phyloP scores from a whole-genome alignment of 2,329 filamentous ascomycete genomes.

The Colletotrichum tofieldiae region DNA sequence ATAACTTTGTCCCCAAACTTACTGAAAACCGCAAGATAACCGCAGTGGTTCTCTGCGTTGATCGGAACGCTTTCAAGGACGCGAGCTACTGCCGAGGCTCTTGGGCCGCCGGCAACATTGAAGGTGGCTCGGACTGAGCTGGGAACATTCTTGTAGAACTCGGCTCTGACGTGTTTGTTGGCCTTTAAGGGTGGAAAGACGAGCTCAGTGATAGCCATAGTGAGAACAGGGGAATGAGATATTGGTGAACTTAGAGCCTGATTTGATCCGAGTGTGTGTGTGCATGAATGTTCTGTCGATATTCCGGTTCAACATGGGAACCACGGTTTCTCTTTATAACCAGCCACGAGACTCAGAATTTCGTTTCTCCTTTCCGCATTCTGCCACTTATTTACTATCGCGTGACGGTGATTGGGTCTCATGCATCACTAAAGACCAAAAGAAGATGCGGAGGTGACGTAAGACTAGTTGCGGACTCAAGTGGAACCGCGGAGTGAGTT shows the following conservation, averaged over 20 bases:
- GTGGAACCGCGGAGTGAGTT: neutral
- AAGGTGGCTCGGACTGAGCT: neutral
- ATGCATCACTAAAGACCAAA: neutral
- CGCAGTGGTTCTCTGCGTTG: constrained; percentile 14
- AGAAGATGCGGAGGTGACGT: neutral
- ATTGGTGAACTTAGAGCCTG: too few species aligned
- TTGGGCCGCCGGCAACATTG: neutral
- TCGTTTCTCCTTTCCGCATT: neutral
- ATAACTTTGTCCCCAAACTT: neutral
- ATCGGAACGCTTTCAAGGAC: constrained; percentile 14
- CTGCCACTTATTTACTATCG: neutral
- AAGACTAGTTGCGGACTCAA: constrained; percentile 11
- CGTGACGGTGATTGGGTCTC: neutral
- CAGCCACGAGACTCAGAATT: neutral
- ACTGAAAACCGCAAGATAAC: constrained; percentile 20
- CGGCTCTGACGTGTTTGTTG: neutral
- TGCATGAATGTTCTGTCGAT: neutral
- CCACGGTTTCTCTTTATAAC: neutral
- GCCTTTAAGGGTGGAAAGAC: constrained; percentile 8
- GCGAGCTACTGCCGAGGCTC: neutral
- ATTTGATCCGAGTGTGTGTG: neutral
- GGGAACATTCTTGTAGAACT: neutral
- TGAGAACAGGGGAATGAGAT: neutral
- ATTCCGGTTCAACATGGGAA: too few species aligned
- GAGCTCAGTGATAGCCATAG: constrained; percentile 27